Evolutionary conservation across 192 early-diverging fungal genomes (phyloP), one percentile per base, ranked within the genome.

Genomic region (Rhizoclosmatium globosum): DNA sequence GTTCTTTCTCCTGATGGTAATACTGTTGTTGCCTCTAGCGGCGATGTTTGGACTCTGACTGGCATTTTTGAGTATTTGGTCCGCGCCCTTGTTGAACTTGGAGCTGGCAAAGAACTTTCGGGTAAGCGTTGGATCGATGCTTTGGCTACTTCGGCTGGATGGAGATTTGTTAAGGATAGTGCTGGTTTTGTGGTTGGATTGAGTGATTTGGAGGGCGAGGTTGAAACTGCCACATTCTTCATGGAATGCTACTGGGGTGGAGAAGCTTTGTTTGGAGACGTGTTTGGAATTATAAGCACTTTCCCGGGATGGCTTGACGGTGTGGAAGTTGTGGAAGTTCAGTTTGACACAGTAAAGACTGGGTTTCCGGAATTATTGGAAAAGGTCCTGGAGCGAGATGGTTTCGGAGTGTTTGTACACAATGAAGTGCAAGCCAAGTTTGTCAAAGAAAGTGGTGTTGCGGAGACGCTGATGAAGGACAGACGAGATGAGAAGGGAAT

Each of bases 241-340:
- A 57, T 57, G 53, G 53, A 57, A 11, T 57, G 53, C n/a, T 57
- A 57, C 53, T 57, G 53, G 53, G 53, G 11, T 57, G 53, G 53
- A 57, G 53, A 57, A 1, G 53, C 53, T 17, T 11, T n/a, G n/a
- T 57, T 57, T n/a, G n/a, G 53, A 17, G 13, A 57, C 11, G n/a
- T 57, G n/a, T n/a, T 17, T 17, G 53, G 53, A n/a, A n/a, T 57
- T 11, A 57, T 57, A n/a, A 57, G 53, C 53, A 57, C 53, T 57
- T 17, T 17, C 13, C 53, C 53, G n/a, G 53, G 53, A 57, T 57
- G 53, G 53, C 53, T 57, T n/a, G 13, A 57, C 11, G 53, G 53
- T n/a, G 53, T 57, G 13, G 53, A 57, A n/a, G 53, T 57, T 17
- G 53, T 57, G 11, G 13, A 57, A 57, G 53, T n/a, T n/a, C 11